Base-by-base conservation (phyloP, 2,329 filamentous ascomycete genomes). In the Cordyceps cicadae region DNA sequence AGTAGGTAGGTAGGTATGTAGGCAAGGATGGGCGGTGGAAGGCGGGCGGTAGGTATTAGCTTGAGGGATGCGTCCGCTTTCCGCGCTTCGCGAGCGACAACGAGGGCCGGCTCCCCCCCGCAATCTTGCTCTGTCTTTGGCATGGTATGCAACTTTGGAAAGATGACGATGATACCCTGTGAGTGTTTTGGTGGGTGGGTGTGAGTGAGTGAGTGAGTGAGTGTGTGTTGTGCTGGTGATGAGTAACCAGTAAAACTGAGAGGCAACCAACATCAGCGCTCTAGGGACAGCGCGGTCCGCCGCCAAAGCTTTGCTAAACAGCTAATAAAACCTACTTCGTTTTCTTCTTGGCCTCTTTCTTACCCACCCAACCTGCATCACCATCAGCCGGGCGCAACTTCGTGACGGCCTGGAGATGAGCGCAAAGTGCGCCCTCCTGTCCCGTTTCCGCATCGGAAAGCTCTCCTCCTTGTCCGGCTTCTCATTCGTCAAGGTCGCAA, bases 51-150 rank as follows among this genome's bases (percentile, higher is more conserved):
- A 37, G 29, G 29, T 29, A 29, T 29, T 29, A 29, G 7, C 29
- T 6, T 6, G 29, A 12, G 34, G 34, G 34, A 37, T 37, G 34
- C 34, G 12, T 43, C 39, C 39, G 39, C n/a, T 43, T 43, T 26
- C 21, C 7, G 53, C 53, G 53, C 53, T 55, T 55, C 53, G 53
- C 53, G 53, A 37, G 53, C 53, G 53, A 37, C 32, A 50, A n/a
- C 19, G 21, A 19, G 51, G 19, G 21, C 8, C 17, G 39, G 14
- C 15, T 6, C 17, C 7, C 37, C 9, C 37, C 15, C 39, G 5
- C 32, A 34, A 34, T 34, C 32, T 34, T 12, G 24, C 24, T 24
- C 24, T 24, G 24, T 34, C 32, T 34, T 9, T 34, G 8, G 32
- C 11, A 9, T 34, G 32, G 32, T 37, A 37, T 37, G 34, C 11